Base-by-base conservation (phyloP, 169 alveolate species). In the Eimeria necatrix region DNA sequence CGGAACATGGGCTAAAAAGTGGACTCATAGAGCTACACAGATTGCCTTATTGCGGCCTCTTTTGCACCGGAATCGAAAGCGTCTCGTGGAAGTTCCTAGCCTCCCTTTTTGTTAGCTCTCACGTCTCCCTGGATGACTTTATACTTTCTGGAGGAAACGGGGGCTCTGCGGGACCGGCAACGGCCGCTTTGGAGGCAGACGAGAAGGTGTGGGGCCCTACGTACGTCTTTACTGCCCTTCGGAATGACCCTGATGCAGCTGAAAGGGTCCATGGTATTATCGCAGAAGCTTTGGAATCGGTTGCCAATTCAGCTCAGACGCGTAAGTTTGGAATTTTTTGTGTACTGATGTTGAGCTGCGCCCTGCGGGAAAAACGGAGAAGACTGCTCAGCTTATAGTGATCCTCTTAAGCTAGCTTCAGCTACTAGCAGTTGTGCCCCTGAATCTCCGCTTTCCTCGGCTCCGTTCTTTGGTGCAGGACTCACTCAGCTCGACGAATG, bases 11-110 rank as follows among this genome's bases (percentile, higher is more conserved):
- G 10, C 74, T 81, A 18, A 81, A 81, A 51, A 52, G 22, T 3
- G 59, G 53, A 41, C 26, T 81, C 53, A 81, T 51, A 26, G 74
- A 81, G 0, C 60, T 81, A 73, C 90, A 81, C 49, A 56, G 22
- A 2, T 26, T 81, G 73, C 90, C 90, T 8, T 61, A 24, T 73
- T 52, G 73, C 74, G 90, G 90, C 90, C 7, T 81, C 46, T 81
- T 81, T 26, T 51, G 90, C 74, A 81, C 90, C 4, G 73, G 90
- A 51, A 6, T 51, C 7, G 74, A 81, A 53, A 7, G 51, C 51
- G 0, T 81, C 9, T 26, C 90, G 8, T 81, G 70, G 53, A 52
- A 24, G 74, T 81, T 81, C 73, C 64, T 81, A 52, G 90, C 90
- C 41, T 81, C 90, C 5, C 73, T 81, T 18, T 81, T 81, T 12